Conservation (phyloP, 192 early-diverging fungal species). For the Haplosporangium gracile region DNA sequence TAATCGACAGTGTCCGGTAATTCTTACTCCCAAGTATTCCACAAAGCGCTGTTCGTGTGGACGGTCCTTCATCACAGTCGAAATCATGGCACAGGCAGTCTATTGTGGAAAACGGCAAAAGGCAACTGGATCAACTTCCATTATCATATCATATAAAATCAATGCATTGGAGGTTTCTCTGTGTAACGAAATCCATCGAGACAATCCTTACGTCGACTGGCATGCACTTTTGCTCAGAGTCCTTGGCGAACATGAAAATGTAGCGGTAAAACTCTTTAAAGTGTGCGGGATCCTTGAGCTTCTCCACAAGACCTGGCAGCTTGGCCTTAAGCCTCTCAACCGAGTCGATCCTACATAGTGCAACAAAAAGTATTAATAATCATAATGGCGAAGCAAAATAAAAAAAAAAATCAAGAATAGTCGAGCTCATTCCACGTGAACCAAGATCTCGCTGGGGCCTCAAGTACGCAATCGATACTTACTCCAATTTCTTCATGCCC, state of each 20-base stretch:
- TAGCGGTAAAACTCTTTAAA: conserved; percentile 75
- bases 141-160: not conserved
- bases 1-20: not conserved
- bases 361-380: not conserved
- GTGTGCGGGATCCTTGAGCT: conserved; percentile 48
- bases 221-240: conserved; percentile 72
- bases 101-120: conserved; percentile 22
- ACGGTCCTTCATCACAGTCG: conserved; percentile 59
- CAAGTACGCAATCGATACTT: not conserved
- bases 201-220: conserved; percentile 63
- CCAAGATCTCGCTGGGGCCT: not conserved
- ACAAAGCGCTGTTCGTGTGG: conserved; percentile 64
- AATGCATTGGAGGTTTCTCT: not conserved
- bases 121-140: not conserved
- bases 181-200: not conserved
- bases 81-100: conserved; percentile 67
- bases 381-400: not conserved
- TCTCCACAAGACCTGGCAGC: conserved; percentile 48
- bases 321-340: conserved; percentile 50
- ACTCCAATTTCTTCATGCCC: conserved; percentile 44
- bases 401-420: not conserved
- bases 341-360: conserved; percentile 50
- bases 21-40: conserved; percentile 61
- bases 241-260: conserved; percentile 74
- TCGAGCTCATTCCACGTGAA: not conserved